Evolutionary conservation across 176 grass and related monocot species (phyloP), one percentile per base, ranked within the genome.

Genomic region (Lolium multiflorum): DNA sequence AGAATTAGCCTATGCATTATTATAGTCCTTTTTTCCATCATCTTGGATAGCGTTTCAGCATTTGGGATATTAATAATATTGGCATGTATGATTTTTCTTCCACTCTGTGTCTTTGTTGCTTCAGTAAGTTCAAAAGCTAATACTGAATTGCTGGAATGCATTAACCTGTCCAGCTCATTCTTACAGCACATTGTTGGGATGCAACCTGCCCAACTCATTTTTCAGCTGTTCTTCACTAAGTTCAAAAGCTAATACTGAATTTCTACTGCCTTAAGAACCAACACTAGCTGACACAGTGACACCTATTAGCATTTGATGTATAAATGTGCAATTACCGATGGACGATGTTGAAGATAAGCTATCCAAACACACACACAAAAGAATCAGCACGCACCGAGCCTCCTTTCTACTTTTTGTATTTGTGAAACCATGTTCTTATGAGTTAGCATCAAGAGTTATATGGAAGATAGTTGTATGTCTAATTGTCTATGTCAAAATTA

Each of bases 261-360:
- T 26, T 37, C 3, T 75, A 35, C 14, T 48, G 31, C 41, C 69
- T 47, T 46, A 79, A 16, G 15, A 26, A 57, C 16, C 35, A 64
- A 73, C 7, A 10, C 39, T 72, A 72, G 3, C 35, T 62, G 7
- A 22, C 6, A 68, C 17, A 1, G 25, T 68, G 17, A 25, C 2
- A 72, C 4, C 22, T 0, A n/a, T 70, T 61, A 83, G 56, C 41
- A 78, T 54, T 61, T 52, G n/a, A 43, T 28, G 1, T 50, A 18
- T 75, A 9, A 3, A 20, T 48, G 52, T 52, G 13, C 43, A 63
- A 44, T 35, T 83, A 43, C 38, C 68, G 5, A 70, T 59, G 37
- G 25, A 17, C 38, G 47, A 24, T 59, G 11, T 79, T 70, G 24
- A 47, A 74, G 20, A 64, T 75, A 65, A 56, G 46, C 57, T 87